Percentiles rank a stretch among this genome's conserved stretches.
Evolutionary conservation across 805 yeast genomes (phyloP).

Genomic region (Teunomyces gatunensis): DNA sequence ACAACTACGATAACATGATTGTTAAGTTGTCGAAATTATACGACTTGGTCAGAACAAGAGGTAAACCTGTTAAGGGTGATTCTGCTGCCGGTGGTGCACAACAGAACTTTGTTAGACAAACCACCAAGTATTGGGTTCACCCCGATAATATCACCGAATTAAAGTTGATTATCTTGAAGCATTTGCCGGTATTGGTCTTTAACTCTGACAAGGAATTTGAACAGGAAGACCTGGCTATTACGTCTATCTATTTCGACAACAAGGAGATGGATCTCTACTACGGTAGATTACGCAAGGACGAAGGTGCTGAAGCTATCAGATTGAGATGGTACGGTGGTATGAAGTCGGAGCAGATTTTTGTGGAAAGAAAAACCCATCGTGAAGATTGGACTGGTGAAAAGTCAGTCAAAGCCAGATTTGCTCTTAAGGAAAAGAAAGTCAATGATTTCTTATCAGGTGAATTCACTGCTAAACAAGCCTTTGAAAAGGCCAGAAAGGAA

Average conservation of each 20-base stretch:
- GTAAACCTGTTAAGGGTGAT: conserved; percentile 93
- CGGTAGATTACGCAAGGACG: conserved; percentile 92
- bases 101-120: conserved; percentile 97
- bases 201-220: conserved; percentile 96
- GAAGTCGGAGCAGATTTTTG: conserved; percentile 87
- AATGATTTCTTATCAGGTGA: conserved; percentile 81
- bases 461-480: conserved; percentile 83
- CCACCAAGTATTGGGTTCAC: conserved; percentile 99
- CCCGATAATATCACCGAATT: conserved; percentile 97
- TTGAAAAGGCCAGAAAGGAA: conserved; percentile 88
- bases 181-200: conserved; percentile 94
- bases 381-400: conserved; percentile 99
- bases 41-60: conserved; percentile 92
- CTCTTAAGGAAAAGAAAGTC: conserved; percentile 85
- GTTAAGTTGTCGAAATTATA: conserved; percentile 86
- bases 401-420: conserved; percentile 96
- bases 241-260: conserved; percentile 95
- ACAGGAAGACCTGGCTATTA: conserved; percentile 90
- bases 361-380: conserved; percentile 96
- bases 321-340: conserved; percentile 99
- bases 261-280: conserved; percentile 84
- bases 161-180: conserved; percentile 87
- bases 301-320: conserved; percentile 98
- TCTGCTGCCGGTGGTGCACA: conserved; percentile 97
- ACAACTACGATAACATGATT: conserved; percentile 84